Percentiles rank a stretch among this genome's conserved stretches.
phyloP scores from a whole-genome alignment of 345 rosid species.

The Gossypium anomalum region DNA sequence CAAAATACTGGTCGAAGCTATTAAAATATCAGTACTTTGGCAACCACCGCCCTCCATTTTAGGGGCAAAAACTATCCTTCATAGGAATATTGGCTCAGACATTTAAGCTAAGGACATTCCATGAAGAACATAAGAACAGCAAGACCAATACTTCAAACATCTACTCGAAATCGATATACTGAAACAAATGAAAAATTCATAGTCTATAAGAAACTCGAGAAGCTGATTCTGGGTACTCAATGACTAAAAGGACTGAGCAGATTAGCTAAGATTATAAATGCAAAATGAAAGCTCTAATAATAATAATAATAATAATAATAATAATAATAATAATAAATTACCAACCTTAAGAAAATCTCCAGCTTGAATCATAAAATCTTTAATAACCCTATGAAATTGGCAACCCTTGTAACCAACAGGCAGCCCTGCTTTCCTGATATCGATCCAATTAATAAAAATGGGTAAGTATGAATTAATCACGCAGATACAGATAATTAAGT shows the following conservation, averaged over 20 bases:
- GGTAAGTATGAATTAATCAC: background rate
- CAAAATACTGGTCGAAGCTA: background rate
- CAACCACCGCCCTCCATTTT: background rate
- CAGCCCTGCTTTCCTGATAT: slow-evolving; percentile 75
- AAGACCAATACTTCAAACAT: background rate
- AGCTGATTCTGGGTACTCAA: background rate
- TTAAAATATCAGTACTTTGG: background rate
- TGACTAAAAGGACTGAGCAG: background rate
- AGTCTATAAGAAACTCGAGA: background rate
- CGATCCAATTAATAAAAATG: slow-evolving; percentile 9
- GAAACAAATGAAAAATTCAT: background rate
- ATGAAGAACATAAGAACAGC: background rate
- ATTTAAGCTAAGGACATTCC: background rate
- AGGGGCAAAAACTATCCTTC: background rate
- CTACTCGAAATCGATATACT: background rate
- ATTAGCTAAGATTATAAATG: background rate
- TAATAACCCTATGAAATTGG: slow-evolving; percentile 91
- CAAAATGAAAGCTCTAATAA: background rate
- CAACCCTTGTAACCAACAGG: slow-evolving; percentile 92
- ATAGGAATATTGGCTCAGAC: background rate
- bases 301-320: background rate
- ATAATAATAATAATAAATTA: background rate
- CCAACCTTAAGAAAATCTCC: slow-evolving; percentile 91
- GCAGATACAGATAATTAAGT: background rate
- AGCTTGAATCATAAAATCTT: slow-evolving; percentile 95